phyloP scores from a whole-genome alignment of 495 filamentous ascomycete genomes.

The Podospora fimiseda region DNA sequence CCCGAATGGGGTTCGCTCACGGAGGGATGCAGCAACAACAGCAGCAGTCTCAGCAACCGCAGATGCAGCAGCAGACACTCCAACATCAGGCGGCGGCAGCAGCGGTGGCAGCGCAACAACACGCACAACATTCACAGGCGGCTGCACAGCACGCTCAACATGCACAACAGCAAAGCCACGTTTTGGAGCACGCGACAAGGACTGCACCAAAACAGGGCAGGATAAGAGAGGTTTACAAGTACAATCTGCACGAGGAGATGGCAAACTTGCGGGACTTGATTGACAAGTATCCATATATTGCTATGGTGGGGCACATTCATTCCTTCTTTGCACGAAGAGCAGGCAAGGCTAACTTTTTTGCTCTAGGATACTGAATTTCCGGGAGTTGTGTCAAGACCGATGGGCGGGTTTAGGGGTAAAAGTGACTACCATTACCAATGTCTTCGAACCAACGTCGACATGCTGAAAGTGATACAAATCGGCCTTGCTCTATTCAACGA shows the following conservation, averaged over 20 bases:
- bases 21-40: conserved; percentile 68
- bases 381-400: conserved; percentile 88
- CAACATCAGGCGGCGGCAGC: conserved; percentile 44
- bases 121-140: conserved; percentile 19
- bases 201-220: conserved; percentile 52
- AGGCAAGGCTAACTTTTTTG: conserved; percentile 19
- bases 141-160: conserved; percentile 29
- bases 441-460: conserved; percentile 91
- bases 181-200: conserved; percentile 35
- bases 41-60: conserved; percentile 49
- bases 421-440: conserved; percentile 99
- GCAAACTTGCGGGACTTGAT: conserved; percentile 67
- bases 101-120: conserved; percentile 43
- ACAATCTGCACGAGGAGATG: conserved; percentile 90
- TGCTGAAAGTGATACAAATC: conserved; percentile 94
- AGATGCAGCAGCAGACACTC: conserved; percentile 20
- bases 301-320: conserved; percentile 63
- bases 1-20: conserved; percentile 77
- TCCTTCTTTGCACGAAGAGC: neutral
- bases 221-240: conserved; percentile 92
- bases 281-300: conserved; percentile 87
- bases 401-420: conserved; percentile 87
- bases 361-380: conserved; percentile 93
- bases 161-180: conserved; percentile 47
- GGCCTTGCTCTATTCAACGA: conserved; percentile 87